phyloP scores from a whole-genome alignment of 2,329 filamentous ascomycete species.

The Huntiella omanensis region DNA sequence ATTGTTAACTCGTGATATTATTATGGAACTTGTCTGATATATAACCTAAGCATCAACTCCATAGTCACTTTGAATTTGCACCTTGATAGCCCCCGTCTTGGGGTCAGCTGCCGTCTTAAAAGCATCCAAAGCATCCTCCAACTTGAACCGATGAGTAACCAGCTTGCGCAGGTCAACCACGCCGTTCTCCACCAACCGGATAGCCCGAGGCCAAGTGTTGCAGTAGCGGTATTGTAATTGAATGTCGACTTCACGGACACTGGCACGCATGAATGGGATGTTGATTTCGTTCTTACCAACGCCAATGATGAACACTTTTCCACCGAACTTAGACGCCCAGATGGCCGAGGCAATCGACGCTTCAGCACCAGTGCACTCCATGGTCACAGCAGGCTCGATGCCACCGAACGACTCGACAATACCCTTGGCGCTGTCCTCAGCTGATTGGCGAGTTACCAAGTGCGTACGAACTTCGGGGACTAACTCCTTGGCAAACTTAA shows the following conservation, averaged over 20 bases:
- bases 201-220: constrained; percentile 92
- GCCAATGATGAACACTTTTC: constrained; percentile 91
- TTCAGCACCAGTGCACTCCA: constrained; percentile 94
- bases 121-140: constrained; percentile 76
- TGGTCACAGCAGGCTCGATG: constrained; percentile 59
- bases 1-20: neutral
- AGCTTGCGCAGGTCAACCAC: constrained; percentile 65
- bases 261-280: constrained; percentile 86
- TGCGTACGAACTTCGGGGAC: constrained; percentile 65
- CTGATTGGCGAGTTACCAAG: constrained; percentile 46
- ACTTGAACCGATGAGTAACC: constrained; percentile 69
- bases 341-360: constrained; percentile 72
- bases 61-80: constrained; percentile 59
- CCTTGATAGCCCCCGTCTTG: constrained; percentile 92
- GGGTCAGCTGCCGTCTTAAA: constrained; percentile 79
- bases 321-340: constrained; percentile 82
- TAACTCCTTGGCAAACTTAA: constrained; percentile 69
- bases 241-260: constrained; percentile 79
- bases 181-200: constrained; percentile 67
- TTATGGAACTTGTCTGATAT: neutral
- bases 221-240: constrained; percentile 94
- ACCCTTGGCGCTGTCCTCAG: constrained; percentile 56
- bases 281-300: constrained; percentile 91
- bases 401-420: constrained; percentile 51
- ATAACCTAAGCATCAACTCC: constrained; percentile 7